These are phyloP conservation scores for Bipolaris sorokiniana DNA, from an alignment of 2,329 filamentous ascomycete genomes.

Conservation along the genomic window DNA sequence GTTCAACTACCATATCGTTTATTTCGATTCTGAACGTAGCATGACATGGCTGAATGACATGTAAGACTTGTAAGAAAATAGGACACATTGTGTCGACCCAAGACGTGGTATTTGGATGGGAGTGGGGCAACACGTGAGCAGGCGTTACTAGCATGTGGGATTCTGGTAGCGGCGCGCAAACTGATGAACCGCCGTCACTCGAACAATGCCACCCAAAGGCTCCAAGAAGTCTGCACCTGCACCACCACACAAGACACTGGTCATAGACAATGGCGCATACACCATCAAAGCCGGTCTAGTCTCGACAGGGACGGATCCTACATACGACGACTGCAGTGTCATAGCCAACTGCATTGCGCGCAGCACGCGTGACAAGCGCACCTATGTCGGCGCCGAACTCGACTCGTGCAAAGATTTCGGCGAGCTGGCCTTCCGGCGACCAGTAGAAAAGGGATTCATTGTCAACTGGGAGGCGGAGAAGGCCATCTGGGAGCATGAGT, in stretches of 20 bases:
- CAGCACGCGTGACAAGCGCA: conserved; percentile 73
- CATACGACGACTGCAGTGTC: conserved; percentile 61
- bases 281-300: conserved; percentile 88
- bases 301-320: conserved; percentile 30
- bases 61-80: too few relatives aligned
- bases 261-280: conserved; percentile 92
- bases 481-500: conserved; percentile 91
- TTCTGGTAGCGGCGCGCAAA: conserved; percentile 2
- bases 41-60: too few relatives aligned
- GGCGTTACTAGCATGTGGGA: conserved; percentile 3
- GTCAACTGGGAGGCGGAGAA: conserved; percentile 97
- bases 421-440: conserved; percentile 83
- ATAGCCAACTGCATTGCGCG: conserved; percentile 91
- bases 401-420: conserved; percentile 84
- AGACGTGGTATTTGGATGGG: not conserved
- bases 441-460: conserved; percentile 91
- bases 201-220: conserved; percentile 42
- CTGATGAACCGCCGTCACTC: conserved; percentile 1
- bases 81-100: not conserved
- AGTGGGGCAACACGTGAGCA: conserved; percentile 14
- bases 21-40: too few relatives aligned
- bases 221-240: conserved; percentile 34
- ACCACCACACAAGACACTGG: conserved; percentile 63
- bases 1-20: too few relatives aligned
- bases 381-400: conserved; percentile 81